Evolutionary conservation across 1,139 yeast species (phyloP), one percentile per base, ranked within the genome.

Genomic region (Casaregolazyma suthepensis): DNA sequence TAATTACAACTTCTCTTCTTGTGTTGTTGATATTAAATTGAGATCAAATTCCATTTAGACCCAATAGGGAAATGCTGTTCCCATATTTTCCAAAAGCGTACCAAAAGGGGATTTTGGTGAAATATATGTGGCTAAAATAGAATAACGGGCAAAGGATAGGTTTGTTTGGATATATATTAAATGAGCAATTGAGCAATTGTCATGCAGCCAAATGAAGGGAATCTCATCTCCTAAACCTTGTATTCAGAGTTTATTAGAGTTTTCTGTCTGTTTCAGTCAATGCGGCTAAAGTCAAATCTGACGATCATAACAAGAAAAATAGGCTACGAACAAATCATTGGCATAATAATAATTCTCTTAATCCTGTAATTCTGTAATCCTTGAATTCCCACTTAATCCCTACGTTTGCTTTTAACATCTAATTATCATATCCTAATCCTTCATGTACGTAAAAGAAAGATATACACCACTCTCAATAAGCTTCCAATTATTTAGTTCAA

Each of bases 41-140:
- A 20, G 22, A 18, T 20, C 35, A 45, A 43, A 35, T 48, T 48
- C 51, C 45, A 48, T 48, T 42, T 42, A 48, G 44, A 43, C 42
- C 45, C 46, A 43, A 48, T 42, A 18, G 10, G 48, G 48, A 18
- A 45, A 15, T 38, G 18, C 13, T 15, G 15, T 35, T 26, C 31
- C 31, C 31, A 26, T 26, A n/a, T 26, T 26, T 26, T 26, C 31
- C 31, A 5, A 26, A 26, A 26, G 10, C 31, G 31, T 26, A 26
- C 10, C 31, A 26, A 26, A 22, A 26, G 10, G 31, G 31, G 31
- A 12, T 7, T 5, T 7, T 26, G 31, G 12, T 12, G 10, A 26
- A 26, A 26, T 26, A 26, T 22, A 26, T 26, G 12, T 12, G 6
- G 10, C 12, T 26, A 26, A 26, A 9, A 26, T 26, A 5, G 31